These are phyloP conservation scores for Phialemonium atrogriseum DNA, from an alignment of 2,329 filamentous ascomycete genomes.

Conservation along the genomic window DNA sequence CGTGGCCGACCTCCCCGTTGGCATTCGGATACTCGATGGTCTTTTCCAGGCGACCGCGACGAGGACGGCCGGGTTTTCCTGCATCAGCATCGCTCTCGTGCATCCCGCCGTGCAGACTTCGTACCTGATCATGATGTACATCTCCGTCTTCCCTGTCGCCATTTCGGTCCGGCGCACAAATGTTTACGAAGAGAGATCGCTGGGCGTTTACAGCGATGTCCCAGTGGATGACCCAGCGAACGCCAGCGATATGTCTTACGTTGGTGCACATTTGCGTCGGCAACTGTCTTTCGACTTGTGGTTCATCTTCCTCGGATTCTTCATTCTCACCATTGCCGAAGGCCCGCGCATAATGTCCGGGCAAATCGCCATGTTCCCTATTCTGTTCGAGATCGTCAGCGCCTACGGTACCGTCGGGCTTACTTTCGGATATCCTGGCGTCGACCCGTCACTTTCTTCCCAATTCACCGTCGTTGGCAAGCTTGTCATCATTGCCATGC, in stretches of 20 bases:
- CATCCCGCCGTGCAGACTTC: conserved; percentile 90
- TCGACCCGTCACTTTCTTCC: conserved; percentile 73
- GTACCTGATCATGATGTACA: conserved; percentile 99
- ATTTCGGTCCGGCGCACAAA: conserved; percentile 92
- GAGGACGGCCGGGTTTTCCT: conserved; percentile 82
- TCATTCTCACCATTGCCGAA: conserved; percentile 86
- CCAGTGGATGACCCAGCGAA: conserved; percentile 40
- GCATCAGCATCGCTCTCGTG: conserved; percentile 66
- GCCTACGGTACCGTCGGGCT: conserved; percentile 93
- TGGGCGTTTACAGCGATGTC: conserved; percentile 60
- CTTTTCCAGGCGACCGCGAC: conserved; percentile 88
- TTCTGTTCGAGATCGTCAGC: conserved; percentile 80
- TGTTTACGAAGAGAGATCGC: conserved; percentile 86
- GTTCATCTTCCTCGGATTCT: conserved; percentile 92
- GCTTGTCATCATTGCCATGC: conserved; percentile 60
- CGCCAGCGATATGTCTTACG: conserved; percentile 65
- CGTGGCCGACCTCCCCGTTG: conserved; percentile 60
- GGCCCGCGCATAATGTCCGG: conserved; percentile 56
- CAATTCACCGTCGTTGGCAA: conserved; percentile 72
- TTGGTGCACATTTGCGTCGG: conserved; percentile 82
- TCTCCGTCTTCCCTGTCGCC: conserved; percentile 92
- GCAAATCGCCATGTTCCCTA: conserved; percentile 59
- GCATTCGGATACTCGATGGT: conserved; percentile 73
- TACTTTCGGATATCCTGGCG: conserved; percentile 68
- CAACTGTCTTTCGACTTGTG: conserved; percentile 96